Evolutionary conservation across 208 protist genomes (phyloP).

Genomic region (Crithidia expoeki): DNA sequence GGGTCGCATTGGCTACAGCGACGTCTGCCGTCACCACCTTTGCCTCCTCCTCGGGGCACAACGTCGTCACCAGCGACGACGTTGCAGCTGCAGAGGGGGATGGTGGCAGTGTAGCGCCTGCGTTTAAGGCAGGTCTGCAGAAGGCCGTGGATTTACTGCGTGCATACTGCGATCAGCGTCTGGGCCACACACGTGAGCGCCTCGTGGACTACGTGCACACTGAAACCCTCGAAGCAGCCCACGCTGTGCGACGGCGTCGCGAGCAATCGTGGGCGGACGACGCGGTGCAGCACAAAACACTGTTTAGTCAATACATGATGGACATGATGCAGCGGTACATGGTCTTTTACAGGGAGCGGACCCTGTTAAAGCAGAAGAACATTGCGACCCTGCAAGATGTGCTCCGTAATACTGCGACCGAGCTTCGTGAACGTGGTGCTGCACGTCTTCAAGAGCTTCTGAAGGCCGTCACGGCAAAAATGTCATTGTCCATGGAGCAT

Average conservation of each 20-base stretch:
- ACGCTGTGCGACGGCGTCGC: constrained; percentile 41
- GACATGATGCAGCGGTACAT: constrained; percentile 52
- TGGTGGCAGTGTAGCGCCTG: background rate
- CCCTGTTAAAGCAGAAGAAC: constrained; percentile 40
- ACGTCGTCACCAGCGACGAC: background rate
- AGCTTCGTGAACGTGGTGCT: constrained; percentile 24
- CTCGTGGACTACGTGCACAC: constrained; percentile 65
- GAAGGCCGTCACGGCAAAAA: constrained; percentile 30
- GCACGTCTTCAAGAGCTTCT: constrained; percentile 39
- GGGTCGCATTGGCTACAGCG: constrained; percentile 8
- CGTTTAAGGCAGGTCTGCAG: constrained; percentile 26
- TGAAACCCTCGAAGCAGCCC: constrained; percentile 50
- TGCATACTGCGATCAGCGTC: constrained; percentile 45
- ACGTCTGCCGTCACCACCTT: background rate
- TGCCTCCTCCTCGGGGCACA: background rate
- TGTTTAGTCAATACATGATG: constrained; percentile 41
- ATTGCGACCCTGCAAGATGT: constrained; percentile 37
- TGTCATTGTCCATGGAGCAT: constrained; percentile 19
- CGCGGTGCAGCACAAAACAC: constrained; percentile 39
- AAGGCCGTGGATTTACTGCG: constrained; percentile 41
- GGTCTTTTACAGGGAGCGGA: constrained; percentile 48
- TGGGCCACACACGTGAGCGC: constrained; percentile 35
- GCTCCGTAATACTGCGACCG: constrained; percentile 18
- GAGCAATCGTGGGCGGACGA: constrained; percentile 52
- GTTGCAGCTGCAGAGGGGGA: background rate